Evolutionary conservation across 2,329 filamentous ascomycete genomes (phyloP), one percentile per base, ranked within the genome.

Genomic region (Pseudogymnoascus sp.): DNA sequence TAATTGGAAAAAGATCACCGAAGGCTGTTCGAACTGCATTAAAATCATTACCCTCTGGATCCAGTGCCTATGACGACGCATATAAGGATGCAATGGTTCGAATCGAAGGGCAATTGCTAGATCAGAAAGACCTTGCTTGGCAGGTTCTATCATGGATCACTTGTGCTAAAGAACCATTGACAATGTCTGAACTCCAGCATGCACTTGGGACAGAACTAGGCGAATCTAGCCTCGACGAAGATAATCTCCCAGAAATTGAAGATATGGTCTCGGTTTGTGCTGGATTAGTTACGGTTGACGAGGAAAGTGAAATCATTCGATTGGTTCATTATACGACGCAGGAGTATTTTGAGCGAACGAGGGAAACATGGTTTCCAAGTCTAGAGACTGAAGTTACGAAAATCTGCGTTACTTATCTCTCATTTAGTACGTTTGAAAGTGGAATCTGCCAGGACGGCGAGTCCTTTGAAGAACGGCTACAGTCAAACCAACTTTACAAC

Each of bases 271-370:
- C 62, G 8, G 62, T 66, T 6, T 71, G 70, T 60, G 64, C 62
- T 21, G 68, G 69, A 10, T 40, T 71, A 10, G 65, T 71, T 26
- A 66, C 62, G 3, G 42, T 71, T n/a, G 69, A 71, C 31, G 50
- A 66, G 42, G 65, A 64, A n/a, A 69, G 64, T 17, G 28, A 66
- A 9, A 67, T 62, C 4, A 62, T 71, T 21, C 62, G 68, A 15
- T 62, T 71, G 6, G 64, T 69, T 10, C 70, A 71, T 64, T 68
- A 67, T 63, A 71, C 40, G 50, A 67, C 78, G 1, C 75, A 80
- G 40, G 74, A 80, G 35, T 82, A 78, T 65, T 74, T 81, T 47
- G 71, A 76, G 44, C 62, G 63, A 33, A 65, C 36, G 13, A 33
- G 13, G 35, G 50, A 63, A n/a, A 23, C 35, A 19, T 59, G 35